Evolutionary conservation across 768 basidiomycete species (phyloP), one percentile per base, ranked within the genome.

Genomic region (Obba rivulosa): DNA sequence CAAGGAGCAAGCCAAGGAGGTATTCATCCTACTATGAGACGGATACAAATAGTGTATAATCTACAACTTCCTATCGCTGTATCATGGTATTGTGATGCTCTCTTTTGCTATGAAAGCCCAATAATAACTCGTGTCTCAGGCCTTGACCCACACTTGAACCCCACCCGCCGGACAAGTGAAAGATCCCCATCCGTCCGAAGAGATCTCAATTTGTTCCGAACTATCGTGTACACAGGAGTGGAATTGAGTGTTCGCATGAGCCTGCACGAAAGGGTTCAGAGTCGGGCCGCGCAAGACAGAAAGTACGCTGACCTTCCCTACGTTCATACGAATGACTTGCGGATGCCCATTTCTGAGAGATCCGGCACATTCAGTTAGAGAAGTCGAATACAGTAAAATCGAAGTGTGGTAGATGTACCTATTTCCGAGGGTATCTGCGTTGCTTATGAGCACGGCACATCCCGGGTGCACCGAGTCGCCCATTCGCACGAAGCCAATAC

Each of bases 381-480:
- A 14, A 25, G 34, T 49, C 16, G 4, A 21, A 34, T 41, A 24
- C 22, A 22, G 20, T 16, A 40, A 2, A 39, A 45, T 24, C 16
- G 43, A 34, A 43, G 28, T 8, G 35, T 14, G 28, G 2, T 7
- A 8, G 4, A 25, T 18, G 31, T 51, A 42, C n/a, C 36, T 23
- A 20, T 39, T 31, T 31, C 28, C 28, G 28, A 31, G 50, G 14
- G 40, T 36, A 23, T 55, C 45, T 24, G 52, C 52, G 58, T 88
- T 89, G 62, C 84, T 86, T 11, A 90, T 59, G 16, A 90, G 63
- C 1, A 91, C 87, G 1, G 70, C 85, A 52, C 88, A 91, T 11
- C 86, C 87, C 10, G 63, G 54, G 58, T 74, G 77, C 36, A 62
- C 55, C 9, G 61, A 51, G 62, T 82, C 69, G 11, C 90, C 90